Conservation (phyloP, 352 stramenopile species). For the Elongisporangium anandrum region DNA sequence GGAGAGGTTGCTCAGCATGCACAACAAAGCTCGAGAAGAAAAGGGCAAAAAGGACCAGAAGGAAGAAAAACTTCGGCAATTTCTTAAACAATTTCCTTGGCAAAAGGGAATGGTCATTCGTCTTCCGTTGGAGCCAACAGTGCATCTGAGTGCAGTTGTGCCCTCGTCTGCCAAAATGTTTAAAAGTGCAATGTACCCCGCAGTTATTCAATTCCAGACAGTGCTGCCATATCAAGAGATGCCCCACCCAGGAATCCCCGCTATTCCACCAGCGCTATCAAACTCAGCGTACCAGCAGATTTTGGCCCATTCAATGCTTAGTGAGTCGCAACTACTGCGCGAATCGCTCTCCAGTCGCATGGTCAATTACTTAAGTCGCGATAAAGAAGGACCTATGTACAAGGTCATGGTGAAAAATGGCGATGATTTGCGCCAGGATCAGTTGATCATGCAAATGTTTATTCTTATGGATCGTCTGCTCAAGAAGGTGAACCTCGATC, state of each 20-base stretch:
- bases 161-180: constrained; percentile 95
- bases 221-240: constrained; percentile 38
- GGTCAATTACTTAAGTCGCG: constrained; percentile 72
- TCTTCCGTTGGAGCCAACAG: constrained; percentile 82
- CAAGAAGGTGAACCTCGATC: constrained; percentile 98
- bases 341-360: constrained; percentile 73
- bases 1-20: constrained; percentile 89
- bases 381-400: constrained; percentile 87
- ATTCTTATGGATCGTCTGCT: constrained; percentile 98
- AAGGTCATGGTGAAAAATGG: constrained; percentile 99
- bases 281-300: constrained; percentile 10
- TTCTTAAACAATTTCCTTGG: constrained; percentile 87
- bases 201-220: constrained; percentile 94
- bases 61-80: constrained; percentile 90
- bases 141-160: constrained; percentile 88
- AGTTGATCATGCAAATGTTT: constrained; percentile 99
- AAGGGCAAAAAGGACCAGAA: constrained; percentile 96
- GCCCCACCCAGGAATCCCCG: constrained; percentile 4
- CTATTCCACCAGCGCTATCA: not conserved
- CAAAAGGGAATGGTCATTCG: constrained; percentile 73
- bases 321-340: constrained; percentile 45
- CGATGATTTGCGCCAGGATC: constrained; percentile 99
- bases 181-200: constrained; percentile 97
- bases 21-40: constrained; percentile 90
- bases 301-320: constrained; percentile 50